phyloP scores from a whole-genome alignment of 2,329 filamentous ascomycete genomes.

The Beauveria asiatica region DNA sequence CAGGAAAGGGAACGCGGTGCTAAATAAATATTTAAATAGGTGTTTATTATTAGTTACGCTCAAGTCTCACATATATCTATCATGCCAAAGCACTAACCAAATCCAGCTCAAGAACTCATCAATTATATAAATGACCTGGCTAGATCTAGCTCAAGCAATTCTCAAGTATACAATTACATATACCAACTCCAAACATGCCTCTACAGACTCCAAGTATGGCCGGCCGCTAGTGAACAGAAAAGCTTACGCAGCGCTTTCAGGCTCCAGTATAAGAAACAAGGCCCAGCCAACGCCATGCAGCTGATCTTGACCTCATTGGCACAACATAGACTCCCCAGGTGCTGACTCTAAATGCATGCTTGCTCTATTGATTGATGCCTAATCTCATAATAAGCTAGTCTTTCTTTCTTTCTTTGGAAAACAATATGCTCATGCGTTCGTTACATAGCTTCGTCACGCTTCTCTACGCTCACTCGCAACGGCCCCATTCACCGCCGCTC shows the following conservation, averaged over 20 bases:
- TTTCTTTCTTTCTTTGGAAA: too few species aligned
- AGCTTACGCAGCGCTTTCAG: slow-evolving; percentile 2
- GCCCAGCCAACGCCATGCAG: not conserved
- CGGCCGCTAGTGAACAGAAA: not conserved
- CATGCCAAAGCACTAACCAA: not conserved
- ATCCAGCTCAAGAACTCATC: not conserved
- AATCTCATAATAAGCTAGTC: not conserved
- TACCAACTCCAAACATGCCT: not conserved
- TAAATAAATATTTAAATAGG: too few species aligned
- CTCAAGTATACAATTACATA: not conserved
- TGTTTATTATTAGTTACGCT: too few species aligned
- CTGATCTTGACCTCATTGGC: not conserved
- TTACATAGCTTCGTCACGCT: not conserved
- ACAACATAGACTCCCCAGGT: not conserved
- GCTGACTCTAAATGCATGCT: too few species aligned
- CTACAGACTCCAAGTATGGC: too few species aligned
- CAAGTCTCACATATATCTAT: not conserved
- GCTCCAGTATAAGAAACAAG: not conserved
- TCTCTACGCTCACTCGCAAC: slow-evolving; percentile 28
- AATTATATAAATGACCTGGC: not conserved
- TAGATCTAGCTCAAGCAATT: not conserved
- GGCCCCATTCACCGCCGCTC: slow-evolving; percentile 62
- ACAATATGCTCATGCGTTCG: not conserved
- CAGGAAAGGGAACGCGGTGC: not conserved
- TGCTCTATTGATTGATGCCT: slow-evolving; percentile 2